Conservation (phyloP, 2,329 filamentous ascomycete genomes). For the Exophiala viscosa region DNA sequence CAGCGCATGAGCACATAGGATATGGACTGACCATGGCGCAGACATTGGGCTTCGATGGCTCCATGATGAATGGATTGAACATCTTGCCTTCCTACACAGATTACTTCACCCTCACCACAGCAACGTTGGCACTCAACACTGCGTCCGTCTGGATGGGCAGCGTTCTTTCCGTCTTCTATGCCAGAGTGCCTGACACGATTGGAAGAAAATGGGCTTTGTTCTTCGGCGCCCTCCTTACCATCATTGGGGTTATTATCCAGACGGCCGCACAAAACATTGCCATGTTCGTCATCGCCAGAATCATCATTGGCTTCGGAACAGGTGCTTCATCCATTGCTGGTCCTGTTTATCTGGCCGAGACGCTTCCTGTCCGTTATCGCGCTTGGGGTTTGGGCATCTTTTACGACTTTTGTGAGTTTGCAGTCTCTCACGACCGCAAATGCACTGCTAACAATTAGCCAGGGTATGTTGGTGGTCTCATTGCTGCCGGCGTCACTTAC, state of each 20-base stretch:
- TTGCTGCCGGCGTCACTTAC: conserved; percentile 48
- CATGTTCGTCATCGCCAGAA: conserved; percentile 50
- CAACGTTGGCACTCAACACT: conserved; percentile 54
- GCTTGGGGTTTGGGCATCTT: conserved; percentile 19
- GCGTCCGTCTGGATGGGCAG: conserved; percentile 54
- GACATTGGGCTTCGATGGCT: conserved; percentile 42
- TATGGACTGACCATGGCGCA: conserved; percentile 2
- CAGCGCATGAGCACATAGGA: too few species aligned
- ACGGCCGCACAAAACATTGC: conserved; percentile 49
- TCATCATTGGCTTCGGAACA: conserved; percentile 48
- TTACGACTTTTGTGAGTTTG: conserved; percentile 20
- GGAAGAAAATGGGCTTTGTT: conserved; percentile 46
- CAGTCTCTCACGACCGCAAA: not conserved
- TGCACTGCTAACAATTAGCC: not conserved
- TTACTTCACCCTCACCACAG: conserved; percentile 54
- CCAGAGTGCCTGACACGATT: conserved; percentile 41
- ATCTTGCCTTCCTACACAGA: conserved; percentile 55
- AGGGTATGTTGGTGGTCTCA: conserved; percentile 37
- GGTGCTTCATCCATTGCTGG: conserved; percentile 44
- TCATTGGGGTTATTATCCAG: conserved; percentile 47
- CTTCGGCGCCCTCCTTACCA: conserved; percentile 39
- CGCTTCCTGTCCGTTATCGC: conserved; percentile 22
- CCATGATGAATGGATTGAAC: conserved; percentile 56
- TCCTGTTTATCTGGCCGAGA: conserved; percentile 50
- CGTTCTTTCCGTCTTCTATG: conserved; percentile 45